Conservation (phyloP, 1,139 yeast genomes). For the Lodderomyces elongisporus region DNA sequence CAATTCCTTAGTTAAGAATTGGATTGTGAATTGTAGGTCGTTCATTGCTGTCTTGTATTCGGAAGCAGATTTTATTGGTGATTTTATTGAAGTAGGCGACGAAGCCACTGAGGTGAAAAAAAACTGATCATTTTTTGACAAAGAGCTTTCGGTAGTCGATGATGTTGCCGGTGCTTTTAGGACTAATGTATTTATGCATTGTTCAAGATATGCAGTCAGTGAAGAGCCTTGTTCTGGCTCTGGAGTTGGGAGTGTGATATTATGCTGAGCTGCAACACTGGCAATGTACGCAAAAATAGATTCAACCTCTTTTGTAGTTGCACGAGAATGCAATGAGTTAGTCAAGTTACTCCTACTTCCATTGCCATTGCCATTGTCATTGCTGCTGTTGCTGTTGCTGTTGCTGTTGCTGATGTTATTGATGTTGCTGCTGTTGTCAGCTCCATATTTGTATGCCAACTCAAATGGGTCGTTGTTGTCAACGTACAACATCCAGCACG, state of each 20-base stretch:
- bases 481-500: conserved; percentile 42
- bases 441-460: too few relatives aligned
- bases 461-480: too few relatives aligned
- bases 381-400: not conserved
- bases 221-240: conserved; percentile 10
- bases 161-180: too few relatives aligned
- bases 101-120: not conserved
- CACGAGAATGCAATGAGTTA: not conserved
- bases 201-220: too few relatives aligned
- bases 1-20: conserved; percentile 55
- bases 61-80: conserved; percentile 21
- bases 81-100: not conserved
- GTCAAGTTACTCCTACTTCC: not conserved
- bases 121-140: too few relatives aligned
- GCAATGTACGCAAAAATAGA: conserved; percentile 50
- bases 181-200: too few relatives aligned
- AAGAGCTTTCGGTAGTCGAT: too few relatives aligned
- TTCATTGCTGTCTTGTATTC: conserved; percentile 53
- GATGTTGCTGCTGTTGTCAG: not conserved
- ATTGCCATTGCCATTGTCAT: not conserved
- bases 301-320: conserved; percentile 25
- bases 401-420: not conserved
- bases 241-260: conserved; percentile 43
- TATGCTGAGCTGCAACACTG: conserved; percentile 49
- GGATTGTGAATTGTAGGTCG: conserved; percentile 61